Evolutionary conservation across 345 rosid genomes (phyloP).

Genomic region (Leavenworthia alabamica): DNA sequence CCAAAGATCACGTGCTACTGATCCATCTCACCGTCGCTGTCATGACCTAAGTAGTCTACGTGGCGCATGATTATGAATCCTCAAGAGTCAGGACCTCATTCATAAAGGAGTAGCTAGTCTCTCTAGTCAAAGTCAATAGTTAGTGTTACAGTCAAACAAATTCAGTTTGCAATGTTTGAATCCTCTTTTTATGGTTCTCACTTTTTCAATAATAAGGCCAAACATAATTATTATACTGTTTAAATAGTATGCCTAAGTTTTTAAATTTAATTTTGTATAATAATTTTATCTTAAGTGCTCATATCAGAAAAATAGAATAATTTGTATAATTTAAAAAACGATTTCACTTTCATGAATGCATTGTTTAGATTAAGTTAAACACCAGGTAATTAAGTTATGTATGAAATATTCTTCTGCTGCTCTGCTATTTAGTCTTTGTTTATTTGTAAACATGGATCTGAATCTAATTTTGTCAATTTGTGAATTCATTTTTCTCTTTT

Average conservation of each 20-base stretch:
- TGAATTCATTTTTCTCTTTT: neutral
- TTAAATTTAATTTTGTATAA: neutral
- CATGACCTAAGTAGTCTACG: neutral
- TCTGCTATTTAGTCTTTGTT: neutral
- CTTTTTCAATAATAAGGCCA: no score
- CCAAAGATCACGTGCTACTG: constrained; percentile 26
- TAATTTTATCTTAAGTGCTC: no score
- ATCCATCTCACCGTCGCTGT: constrained; percentile 14
- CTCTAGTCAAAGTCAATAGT: constrained; percentile 6
- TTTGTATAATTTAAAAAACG: no score
- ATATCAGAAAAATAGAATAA: no score
- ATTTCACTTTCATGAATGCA: neutral
- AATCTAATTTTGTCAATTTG: constrained; percentile 20
- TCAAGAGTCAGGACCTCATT: constrained; percentile 1
- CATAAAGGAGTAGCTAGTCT: neutral
- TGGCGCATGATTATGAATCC: constrained; percentile 5
- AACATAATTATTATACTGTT: neutral
- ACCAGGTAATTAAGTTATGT: neutral
- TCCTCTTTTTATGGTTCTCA: neutral
- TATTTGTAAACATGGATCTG: constrained; percentile 16
- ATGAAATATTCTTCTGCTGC: constrained; percentile 12
- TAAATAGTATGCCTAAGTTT: neutral
- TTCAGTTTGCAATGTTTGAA: neutral
- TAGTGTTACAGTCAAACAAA: neutral
- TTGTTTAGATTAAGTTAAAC: neutral